Evolutionary conservation across 2,329 filamentous ascomycete genomes (phyloP).

Genomic region (Cadophora gregata): DNA sequence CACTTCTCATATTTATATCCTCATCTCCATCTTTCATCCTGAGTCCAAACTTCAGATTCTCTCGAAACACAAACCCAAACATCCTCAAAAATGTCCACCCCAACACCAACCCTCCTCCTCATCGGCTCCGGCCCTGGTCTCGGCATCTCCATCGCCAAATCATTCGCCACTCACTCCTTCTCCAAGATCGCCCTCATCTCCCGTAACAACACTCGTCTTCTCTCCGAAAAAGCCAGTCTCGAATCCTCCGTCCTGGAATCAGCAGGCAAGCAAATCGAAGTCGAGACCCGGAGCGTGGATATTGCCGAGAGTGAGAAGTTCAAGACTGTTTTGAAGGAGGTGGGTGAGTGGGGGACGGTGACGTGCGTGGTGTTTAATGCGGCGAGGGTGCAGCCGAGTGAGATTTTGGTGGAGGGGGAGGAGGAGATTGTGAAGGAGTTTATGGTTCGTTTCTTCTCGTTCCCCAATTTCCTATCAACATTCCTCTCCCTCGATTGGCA

Average conservation of each 20-base stretch:
- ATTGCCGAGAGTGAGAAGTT: constrained; percentile 49
- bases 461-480: too few species aligned
- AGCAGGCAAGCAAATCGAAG: constrained; percentile 40
- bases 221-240: constrained; percentile 44
- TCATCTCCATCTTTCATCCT: neutral
- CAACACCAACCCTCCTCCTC: constrained; percentile 40
- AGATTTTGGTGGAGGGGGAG: constrained; percentile 50
- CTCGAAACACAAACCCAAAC: neutral
- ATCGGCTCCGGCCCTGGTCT: constrained; percentile 57
- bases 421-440: constrained; percentile 57
- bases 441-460: constrained; percentile 45
- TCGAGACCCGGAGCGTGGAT: constrained; percentile 53
- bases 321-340: constrained; percentile 47
- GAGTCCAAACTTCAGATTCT: too few species aligned
- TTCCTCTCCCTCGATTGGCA: neutral
- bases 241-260: constrained; percentile 38
- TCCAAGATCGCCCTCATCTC: constrained; percentile 55
- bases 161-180: constrained; percentile 53
- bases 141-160: constrained; percentile 48
- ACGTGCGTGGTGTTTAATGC: constrained; percentile 60
- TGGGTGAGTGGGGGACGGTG: constrained; percentile 52
- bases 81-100: neutral
- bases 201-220: constrained; percentile 50
- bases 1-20: neutral
- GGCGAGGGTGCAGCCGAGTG: constrained; percentile 52